These are phyloP conservation scores for Ceratopteris richardii DNA, from an alignment of 75 land plant species.

Conservation along the genomic window DNA sequence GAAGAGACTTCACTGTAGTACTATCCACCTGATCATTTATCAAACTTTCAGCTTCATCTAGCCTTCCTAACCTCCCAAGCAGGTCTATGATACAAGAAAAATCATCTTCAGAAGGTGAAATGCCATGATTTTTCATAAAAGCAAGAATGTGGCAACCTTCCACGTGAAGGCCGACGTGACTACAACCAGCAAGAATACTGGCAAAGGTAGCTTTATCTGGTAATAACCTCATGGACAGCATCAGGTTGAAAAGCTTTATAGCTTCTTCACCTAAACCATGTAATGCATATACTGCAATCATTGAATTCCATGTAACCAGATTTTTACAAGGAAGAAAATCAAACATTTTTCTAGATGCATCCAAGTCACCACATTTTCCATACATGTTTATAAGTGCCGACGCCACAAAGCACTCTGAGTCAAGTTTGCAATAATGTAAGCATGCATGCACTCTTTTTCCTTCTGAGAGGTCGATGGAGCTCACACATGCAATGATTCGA, in stretches of 20 bases:
- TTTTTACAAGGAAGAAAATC: conserved; percentile 12
- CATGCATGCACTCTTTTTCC: conserved; percentile 27
- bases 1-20: conserved; percentile 6
- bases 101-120: conserved; percentile 26
- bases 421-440: conserved; percentile 4
- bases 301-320: conserved; percentile 9
- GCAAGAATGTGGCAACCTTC: conserved; percentile 10
- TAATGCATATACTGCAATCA: conserved; percentile 18
- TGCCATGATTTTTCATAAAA: background rate
- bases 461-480: background rate
- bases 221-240: background rate
- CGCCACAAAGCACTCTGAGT: background rate
- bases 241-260: background rate
- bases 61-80: conserved; percentile 39
- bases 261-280: conserved; percentile 7
- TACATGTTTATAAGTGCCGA: conserved; percentile 51
- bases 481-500: conserved; percentile 38
- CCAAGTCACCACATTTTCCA: conserved; percentile 43
- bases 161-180: background rate
- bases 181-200: conserved; percentile 9
- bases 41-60: conserved; percentile 34
- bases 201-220: conserved; percentile 6
- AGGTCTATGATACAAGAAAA: conserved; percentile 34
- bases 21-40: conserved; percentile 23
- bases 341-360: conserved; percentile 32